These are phyloP conservation scores for Ustanciosporium gigantosporum DNA, from an alignment of 1,284 basidiomycete genomes.

Conservation along the genomic window DNA sequence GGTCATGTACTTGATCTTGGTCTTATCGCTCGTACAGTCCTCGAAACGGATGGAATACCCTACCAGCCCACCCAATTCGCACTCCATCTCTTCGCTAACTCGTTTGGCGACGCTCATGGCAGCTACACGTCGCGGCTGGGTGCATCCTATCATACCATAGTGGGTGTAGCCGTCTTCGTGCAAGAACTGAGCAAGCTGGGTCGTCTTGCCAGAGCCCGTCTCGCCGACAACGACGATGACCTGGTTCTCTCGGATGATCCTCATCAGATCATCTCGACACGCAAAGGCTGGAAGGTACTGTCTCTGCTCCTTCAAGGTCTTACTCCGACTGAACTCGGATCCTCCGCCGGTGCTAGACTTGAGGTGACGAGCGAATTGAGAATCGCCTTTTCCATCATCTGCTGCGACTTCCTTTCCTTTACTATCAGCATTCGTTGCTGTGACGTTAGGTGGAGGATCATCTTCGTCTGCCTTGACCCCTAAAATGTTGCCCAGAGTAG, in stretches of 20 bases:
- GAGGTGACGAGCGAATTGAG: constrained; percentile 91
- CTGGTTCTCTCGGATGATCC: constrained; percentile 90
- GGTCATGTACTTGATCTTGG: constrained; percentile 93
- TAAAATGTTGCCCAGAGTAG: constrained; percentile 92
- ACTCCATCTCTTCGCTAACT: constrained; percentile 86
- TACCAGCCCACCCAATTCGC: constrained; percentile 80
- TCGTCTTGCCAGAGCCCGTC: constrained; percentile 93
- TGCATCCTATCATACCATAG: constrained; percentile 88
- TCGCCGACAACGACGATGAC: constrained; percentile 90
- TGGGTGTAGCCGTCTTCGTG: constrained; percentile 93
- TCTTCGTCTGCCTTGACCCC: constrained; percentile 90
- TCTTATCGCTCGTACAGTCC: constrained; percentile 87
- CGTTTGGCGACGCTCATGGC: constrained; percentile 99
- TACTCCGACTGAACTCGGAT: constrained; percentile 77
- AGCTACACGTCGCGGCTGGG: constrained; percentile 93
- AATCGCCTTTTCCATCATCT: constrained; percentile 85
- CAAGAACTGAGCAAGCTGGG: constrained; percentile 85
- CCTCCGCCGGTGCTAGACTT: constrained; percentile 70
- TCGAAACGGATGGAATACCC: constrained; percentile 98
- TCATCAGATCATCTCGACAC: constrained; percentile 89
- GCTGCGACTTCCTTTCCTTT: constrained; percentile 56
- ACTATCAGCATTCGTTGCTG: neutral
- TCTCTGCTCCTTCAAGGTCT: constrained; percentile 89
- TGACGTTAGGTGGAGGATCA: constrained; percentile 6
- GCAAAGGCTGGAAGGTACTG: constrained; percentile 98